Evolutionary conservation across 768 basidiomycete genomes (phyloP).

Genomic region (Suillus fuscotomentosus): DNA sequence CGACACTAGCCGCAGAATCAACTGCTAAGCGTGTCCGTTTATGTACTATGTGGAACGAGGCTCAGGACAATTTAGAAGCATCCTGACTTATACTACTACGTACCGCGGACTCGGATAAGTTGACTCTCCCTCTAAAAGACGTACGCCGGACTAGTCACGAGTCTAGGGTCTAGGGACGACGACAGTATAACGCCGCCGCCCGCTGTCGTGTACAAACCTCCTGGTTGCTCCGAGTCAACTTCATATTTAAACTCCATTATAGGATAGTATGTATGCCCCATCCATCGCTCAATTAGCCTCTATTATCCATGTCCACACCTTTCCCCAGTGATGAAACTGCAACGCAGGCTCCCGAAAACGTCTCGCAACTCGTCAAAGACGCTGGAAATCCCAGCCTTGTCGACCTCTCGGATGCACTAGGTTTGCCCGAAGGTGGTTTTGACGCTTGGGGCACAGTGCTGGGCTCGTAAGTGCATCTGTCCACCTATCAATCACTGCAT

Average conservation of each 20-base stretch:
- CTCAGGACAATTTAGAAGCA: background rate
- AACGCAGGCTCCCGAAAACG: background rate
- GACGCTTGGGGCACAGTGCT: conserved; percentile 22
- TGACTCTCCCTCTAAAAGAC: background rate
- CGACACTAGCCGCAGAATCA: background rate
- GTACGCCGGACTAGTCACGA: background rate
- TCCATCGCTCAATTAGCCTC: background rate
- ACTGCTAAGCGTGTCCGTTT: background rate
- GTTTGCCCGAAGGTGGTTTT: conserved; percentile 23
- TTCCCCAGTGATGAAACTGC: background rate
- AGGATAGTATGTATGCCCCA: background rate
- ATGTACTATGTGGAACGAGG: background rate
- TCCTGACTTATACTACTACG: background rate
- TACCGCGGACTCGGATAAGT: too few relatives aligned
- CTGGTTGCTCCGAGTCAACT: background rate
- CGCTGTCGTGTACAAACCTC: background rate
- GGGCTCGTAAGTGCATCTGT: conserved; percentile 22
- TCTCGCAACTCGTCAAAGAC: too few relatives aligned
- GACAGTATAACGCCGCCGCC: background rate
- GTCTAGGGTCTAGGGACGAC: background rate
- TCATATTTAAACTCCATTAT: background rate
- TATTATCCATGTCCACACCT: background rate
- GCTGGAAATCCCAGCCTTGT: background rate
- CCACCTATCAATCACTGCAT: background rate
- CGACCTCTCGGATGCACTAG: background rate